Base-by-base conservation (phyloP, 371 early-diverging fungal genomes). In the Mucor plumbeus region DNA sequence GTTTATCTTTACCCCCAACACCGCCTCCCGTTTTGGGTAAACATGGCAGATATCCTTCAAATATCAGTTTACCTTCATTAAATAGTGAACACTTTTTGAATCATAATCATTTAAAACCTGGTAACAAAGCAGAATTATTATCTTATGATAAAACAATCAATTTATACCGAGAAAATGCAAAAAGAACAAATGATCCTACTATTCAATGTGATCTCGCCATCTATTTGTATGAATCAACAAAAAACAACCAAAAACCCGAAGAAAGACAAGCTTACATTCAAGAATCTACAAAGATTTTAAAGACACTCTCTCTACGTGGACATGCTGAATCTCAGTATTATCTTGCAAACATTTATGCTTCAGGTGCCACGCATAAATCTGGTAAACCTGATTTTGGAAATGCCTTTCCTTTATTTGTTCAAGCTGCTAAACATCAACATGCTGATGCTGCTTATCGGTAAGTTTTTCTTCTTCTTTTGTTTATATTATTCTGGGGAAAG, bases 121-220 rank as follows among this genome's bases (percentile, higher is more conserved):
- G 90, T 26, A 80, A 76, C 62, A 86, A 85, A 53, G 89, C 90
- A 7, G 83, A 87, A 2, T 67, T 90, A 7, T 67, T 90, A 40
- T 84, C 90, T 3, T 86, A 90, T 62, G 80, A 86, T 11, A 90
- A 92, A 62, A 86, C 89, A 4, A 70, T 93, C 33, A 88, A 88
- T 65, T 69, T 86, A 75, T 91, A 90, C 69, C 79, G 91, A 34
- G 88, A 90, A 65, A 75, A 87, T 61, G 83, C 86, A 13, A 73
- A 67, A 57, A 83, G 87, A 48, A 87, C 90, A 5, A 90, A 91
- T 35, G 91, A 91, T 65, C 92, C 92, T 0, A 85, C 84, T 31
- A 82, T 91, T 26, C 93, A 91, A 72, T 86, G 92, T 40, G 92
- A 91, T 63, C 89, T 94, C 71, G 93, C 92, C 5, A 86, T 85